Evolutionary conservation across 352 stramenopile species (phyloP).

Genomic region (Globisporangium middletonii): DNA sequence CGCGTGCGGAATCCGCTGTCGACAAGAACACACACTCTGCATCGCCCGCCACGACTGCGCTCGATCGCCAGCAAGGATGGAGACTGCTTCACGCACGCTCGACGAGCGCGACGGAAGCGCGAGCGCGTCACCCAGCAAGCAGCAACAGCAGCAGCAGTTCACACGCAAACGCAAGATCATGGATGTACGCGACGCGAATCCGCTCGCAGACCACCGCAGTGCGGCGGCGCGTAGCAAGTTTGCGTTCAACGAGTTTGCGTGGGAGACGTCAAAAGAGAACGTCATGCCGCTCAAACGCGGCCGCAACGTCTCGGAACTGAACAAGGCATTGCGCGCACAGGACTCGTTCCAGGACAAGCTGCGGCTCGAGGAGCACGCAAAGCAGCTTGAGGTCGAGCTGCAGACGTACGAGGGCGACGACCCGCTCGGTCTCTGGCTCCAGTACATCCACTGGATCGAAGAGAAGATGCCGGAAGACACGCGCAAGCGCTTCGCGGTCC

Average conservation of each 20-base stretch:
- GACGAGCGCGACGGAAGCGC: conserved; percentile 10
- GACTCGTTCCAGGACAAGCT: conserved; percentile 63
- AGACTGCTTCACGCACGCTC: conserved; percentile 8
- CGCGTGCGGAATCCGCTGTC: conserved; percentile 19
- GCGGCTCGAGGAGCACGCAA: conserved; percentile 44
- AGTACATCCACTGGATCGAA: conserved; percentile 80
- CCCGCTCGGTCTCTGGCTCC: conserved; percentile 55
- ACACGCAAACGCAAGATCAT: conserved; percentile 33
- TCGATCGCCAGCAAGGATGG: neutral
- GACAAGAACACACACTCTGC: neutral
- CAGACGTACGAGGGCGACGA: conserved; percentile 51
- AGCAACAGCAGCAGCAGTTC: neutral
- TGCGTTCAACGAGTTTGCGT: conserved; percentile 49
- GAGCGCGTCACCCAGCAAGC: conserved; percentile 1
- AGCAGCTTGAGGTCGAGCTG: conserved; percentile 42
- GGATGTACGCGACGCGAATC: conserved; percentile 17
- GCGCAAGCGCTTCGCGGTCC: conserved; percentile 61
- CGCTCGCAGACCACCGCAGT: conserved; percentile 1
- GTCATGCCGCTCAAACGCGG: conserved; percentile 80
- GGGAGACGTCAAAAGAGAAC: conserved; percentile 86
- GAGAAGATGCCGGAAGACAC: conserved; percentile 80
- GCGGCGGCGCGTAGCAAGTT: conserved; percentile 1
- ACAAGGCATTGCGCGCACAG: conserved; percentile 53
- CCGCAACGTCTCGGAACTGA: conserved; percentile 74
- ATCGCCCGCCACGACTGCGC: neutral